These are phyloP conservation scores for Ganoderma sp. DNA, from an alignment of 1,284 basidiomycete genomes.

Conservation along the genomic window DNA sequence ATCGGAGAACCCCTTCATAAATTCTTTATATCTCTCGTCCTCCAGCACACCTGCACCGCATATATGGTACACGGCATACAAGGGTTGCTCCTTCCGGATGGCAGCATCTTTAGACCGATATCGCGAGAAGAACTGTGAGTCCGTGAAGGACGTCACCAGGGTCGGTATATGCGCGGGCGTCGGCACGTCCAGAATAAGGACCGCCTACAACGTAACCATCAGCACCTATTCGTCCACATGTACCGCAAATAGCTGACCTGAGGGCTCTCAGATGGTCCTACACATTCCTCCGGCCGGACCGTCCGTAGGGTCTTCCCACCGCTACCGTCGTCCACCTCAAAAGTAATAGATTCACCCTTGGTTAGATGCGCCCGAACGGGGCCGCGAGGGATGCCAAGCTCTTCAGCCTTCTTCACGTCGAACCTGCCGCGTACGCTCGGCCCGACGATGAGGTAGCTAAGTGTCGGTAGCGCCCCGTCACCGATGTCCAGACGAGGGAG, in stretches of 20 bases:
- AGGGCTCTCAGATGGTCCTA: slow-evolving; percentile 58
- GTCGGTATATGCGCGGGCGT: slow-evolving; percentile 63
- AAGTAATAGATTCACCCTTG: slow-evolving; percentile 60
- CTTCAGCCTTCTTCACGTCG: slow-evolving; percentile 68
- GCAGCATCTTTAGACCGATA: slow-evolving; percentile 53
- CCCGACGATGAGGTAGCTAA: slow-evolving; percentile 74
- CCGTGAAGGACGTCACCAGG: slow-evolving; percentile 59
- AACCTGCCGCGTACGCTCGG: slow-evolving; percentile 88
- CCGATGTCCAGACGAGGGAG: slow-evolving; percentile 18
- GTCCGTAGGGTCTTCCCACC: slow-evolving; percentile 50
- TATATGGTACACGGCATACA: slow-evolving; percentile 71
- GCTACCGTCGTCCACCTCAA: slow-evolving; percentile 53
- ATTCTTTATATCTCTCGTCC: slow-evolving; percentile 70
- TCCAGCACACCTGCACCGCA: slow-evolving; percentile 72
- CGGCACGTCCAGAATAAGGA: slow-evolving; percentile 69
- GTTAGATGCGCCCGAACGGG: slow-evolving; percentile 52
- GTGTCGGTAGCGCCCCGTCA: slow-evolving; percentile 18
- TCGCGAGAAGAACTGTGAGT: slow-evolving; percentile 54
- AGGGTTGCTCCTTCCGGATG: slow-evolving; percentile 49
- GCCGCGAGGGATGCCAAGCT: slow-evolving; percentile 71
- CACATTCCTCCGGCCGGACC: slow-evolving; percentile 63
- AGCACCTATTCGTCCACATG: background rate
- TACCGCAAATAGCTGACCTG: slow-evolving; percentile 44
- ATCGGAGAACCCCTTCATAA: slow-evolving; percentile 59
- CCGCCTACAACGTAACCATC: slow-evolving; percentile 46